Base-by-base conservation (phyloP, 2,329 filamentous ascomycete genomes). In the Chrysoporthe deuterocubensis region DNA sequence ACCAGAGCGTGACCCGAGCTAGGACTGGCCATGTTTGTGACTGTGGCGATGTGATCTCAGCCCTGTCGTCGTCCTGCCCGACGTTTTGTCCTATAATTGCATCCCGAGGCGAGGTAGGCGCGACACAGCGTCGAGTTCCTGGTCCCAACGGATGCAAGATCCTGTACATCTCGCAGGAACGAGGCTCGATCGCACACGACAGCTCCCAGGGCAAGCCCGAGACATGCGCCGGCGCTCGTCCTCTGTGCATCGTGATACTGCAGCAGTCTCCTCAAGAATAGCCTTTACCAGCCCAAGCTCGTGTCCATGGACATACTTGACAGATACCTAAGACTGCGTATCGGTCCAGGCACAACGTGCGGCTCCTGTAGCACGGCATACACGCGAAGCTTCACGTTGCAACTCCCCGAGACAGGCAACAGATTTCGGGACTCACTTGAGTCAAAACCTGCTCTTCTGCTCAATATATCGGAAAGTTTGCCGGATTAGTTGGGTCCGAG, bases 81-180 rank as follows among this genome's bases (percentile, higher is more conserved):
- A 40, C 7, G 6, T 57, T 1, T 57, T 32, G 13, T 40, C 18
- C 54, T 57, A 13, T 8, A 21, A n/a, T 11, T n/a, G 14, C 26
- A 54, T 13, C 48, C 21, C 48, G n/a, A 32, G 50, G 50, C 13
- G 13, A 54, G 3, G 21, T 54, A 13, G 7, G 26, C 32, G 13
- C 48, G n/a, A 8, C 21, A 26, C 7, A 14, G 3, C 13, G 4
- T 32, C 26, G 5, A 8, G 46, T 2, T 32, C 18, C 16, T 8
- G 5, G 9, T 16, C 16, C 14, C 37, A 54, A 64, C 37, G 21
- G 13, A 62, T 61, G 57, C 59, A 44, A 58, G 64, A 62, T 62
- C 57, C 62, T 62, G 52, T 62, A 66, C 46, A 52, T 59, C 50
- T 44, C 48, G 65, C 61, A 67, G 62, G 65, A 57, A 44, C 62